Conservation (phyloP, 768 basidiomycete genomes). For the Hydnomerulius pinastri region DNA sequence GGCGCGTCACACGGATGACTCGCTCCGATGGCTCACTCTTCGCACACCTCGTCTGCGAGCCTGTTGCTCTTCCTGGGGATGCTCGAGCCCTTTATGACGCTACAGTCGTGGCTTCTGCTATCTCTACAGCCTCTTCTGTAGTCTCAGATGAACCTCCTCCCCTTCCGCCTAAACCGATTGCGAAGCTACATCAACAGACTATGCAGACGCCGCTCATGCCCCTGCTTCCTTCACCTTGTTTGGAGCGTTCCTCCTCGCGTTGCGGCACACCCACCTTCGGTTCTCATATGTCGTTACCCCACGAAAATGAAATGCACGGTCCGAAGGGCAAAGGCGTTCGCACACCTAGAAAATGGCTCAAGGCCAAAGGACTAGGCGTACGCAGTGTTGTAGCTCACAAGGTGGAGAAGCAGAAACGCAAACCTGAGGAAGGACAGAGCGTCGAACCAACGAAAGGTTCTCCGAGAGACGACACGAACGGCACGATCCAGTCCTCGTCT, state of each 20-base stretch:
- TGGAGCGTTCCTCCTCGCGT: conserved; percentile 50
- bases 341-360: conserved; percentile 29
- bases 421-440: conserved; percentile 13
- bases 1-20: conserved; percentile 59
- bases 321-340: conserved; percentile 12
- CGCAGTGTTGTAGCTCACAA: conserved; percentile 24
- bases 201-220: conserved; percentile 8
- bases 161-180: not conserved
- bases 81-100: conserved; percentile 25
- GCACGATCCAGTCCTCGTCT: conserved; percentile 8
- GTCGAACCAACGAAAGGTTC: not conserved
- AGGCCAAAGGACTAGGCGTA: conserved; percentile 30
- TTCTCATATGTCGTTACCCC: conserved; percentile 40
- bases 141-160: conserved; percentile 6
- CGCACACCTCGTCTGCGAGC: conserved; percentile 70
- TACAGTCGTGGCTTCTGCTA: conserved; percentile 15
- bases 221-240: conserved; percentile 26
- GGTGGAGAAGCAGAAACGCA: conserved; percentile 19
- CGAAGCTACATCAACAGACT: conserved; percentile 5
- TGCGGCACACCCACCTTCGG: conserved; percentile 67
- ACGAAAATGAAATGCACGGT: conserved; percentile 25
- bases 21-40: conserved; percentile 65
- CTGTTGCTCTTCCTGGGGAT: conserved; percentile 50
- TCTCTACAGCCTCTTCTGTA: conserved; percentile 14
- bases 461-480: not conserved